These are phyloP conservation scores for Irpex sp. DNA, from an alignment of 1,284 basidiomycete species.

Conservation along the genomic window DNA sequence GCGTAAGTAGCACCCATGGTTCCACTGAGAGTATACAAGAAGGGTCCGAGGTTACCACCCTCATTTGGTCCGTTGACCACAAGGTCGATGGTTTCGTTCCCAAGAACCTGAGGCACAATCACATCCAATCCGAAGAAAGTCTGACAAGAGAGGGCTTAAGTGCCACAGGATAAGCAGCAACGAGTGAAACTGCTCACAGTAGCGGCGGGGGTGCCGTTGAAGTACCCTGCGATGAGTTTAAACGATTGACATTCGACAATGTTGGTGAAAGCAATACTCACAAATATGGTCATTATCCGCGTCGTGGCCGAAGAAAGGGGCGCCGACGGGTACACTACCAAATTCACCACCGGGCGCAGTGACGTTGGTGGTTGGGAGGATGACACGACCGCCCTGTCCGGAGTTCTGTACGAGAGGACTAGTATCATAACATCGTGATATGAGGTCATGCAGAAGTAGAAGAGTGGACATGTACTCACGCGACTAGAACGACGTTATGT, in stretches of 20 bases:
- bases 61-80: conserved; percentile 29
- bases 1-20: conserved; percentile 26
- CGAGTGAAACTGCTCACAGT: conserved; percentile 10
- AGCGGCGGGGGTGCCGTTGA: conserved; percentile 28
- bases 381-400: conserved; percentile 27
- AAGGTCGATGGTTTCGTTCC: conserved; percentile 21
- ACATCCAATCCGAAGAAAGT: conserved; percentile 25
- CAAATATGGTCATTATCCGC: conserved; percentile 21
- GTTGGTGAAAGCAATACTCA: conserved; percentile 10
- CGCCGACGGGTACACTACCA: conserved; percentile 22
- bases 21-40: conserved; percentile 26
- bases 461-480: conserved; percentile 11
- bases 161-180: not conserved
- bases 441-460: not conserved
- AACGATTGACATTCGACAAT: not conserved
- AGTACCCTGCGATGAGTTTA: conserved; percentile 19
- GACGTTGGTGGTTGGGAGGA: conserved; percentile 27
- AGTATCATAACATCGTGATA: not conserved
- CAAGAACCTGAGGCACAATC: conserved; percentile 23
- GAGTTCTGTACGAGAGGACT: conserved; percentile 29
- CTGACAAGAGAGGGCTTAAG: conserved; percentile 7
- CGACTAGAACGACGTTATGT: conserved; percentile 26
- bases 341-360: conserved; percentile 27
- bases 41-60: conserved; percentile 25
- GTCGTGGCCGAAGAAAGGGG: conserved; percentile 26